phyloP scores from a whole-genome alignment of 2,329 filamentous ascomycete species.

The Huntiella decipiens region DNA sequence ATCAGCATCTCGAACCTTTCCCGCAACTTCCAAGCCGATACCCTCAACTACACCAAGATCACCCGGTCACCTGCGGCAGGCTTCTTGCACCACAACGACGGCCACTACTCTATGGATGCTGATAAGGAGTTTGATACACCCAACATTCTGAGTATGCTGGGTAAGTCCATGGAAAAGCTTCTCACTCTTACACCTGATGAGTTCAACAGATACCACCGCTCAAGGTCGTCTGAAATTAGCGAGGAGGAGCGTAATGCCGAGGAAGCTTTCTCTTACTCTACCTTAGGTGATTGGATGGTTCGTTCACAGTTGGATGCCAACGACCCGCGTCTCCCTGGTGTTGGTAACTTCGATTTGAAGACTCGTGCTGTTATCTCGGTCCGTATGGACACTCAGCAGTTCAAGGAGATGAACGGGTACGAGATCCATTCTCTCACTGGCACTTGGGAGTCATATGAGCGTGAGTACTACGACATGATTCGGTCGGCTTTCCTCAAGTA shows the following conservation, averaged over 20 bases:
- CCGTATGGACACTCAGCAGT: slow-evolving; percentile 62
- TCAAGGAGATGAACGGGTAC: slow-evolving; percentile 62
- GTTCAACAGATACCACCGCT: slow-evolving; percentile 66
- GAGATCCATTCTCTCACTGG: slow-evolving; percentile 64
- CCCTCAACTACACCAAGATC: slow-evolving; percentile 51
- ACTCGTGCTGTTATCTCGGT: slow-evolving; percentile 82
- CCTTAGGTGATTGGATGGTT: slow-evolving; percentile 74
- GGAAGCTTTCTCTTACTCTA: slow-evolving; percentile 77
- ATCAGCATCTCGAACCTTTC: slow-evolving; percentile 52
- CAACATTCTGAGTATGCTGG: slow-evolving; percentile 77
- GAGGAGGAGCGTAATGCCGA: slow-evolving; percentile 52
- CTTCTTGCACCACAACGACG: slow-evolving; percentile 67
- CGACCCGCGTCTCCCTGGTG: slow-evolving; percentile 69
- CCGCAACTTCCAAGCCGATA: slow-evolving; percentile 41
- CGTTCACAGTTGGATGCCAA: slow-evolving; percentile 86
- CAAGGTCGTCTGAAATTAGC: slow-evolving; percentile 46
- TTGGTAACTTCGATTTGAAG: slow-evolving; percentile 91
- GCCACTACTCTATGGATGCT: slow-evolving; percentile 82
- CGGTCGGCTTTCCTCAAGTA: slow-evolving; percentile 90
- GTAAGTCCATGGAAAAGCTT: slow-evolving; percentile 92
- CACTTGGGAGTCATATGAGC: slow-evolving; percentile 76
- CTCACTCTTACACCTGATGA: slow-evolving; percentile 66
- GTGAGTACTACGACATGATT: slow-evolving; percentile 95
- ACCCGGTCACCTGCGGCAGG: slow-evolving; percentile 56
- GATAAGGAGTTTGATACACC: slow-evolving; percentile 80